Conservation (phyloP, 202 grass and related monocot species). For the Brachypodium distachyon region DNA sequence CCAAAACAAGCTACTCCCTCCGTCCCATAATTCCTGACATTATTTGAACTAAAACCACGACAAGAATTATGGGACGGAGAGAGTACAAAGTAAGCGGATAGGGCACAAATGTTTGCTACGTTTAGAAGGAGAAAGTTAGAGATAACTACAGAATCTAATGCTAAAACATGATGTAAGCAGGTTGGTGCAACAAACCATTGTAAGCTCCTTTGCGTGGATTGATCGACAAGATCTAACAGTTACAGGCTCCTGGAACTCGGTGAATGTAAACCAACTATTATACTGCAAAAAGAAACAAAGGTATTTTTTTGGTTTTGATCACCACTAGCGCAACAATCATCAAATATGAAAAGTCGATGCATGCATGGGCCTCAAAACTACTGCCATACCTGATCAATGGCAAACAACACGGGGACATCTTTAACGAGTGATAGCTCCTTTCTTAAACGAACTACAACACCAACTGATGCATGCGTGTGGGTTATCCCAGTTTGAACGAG, state of each 20-base stretch:
- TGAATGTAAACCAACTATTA: slow-evolving; percentile 98
- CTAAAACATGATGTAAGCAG: not conserved
- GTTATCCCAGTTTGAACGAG: slow-evolving; percentile 98
- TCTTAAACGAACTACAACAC: slow-evolving; percentile 74
- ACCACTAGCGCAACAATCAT: not conserved
- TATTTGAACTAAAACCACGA: too few species aligned
- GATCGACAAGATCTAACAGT: slow-evolving; percentile 57
- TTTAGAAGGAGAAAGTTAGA: not conserved
- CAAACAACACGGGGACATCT: slow-evolving; percentile 84
- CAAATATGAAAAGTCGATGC: not conserved
- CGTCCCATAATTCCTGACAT: too few species aligned
- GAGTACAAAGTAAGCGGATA: not conserved
- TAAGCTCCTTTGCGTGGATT: slow-evolving; percentile 86
- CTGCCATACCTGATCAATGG: slow-evolving; percentile 78
- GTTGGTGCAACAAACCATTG: slow-evolving; percentile 46
- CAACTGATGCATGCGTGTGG: slow-evolving; percentile 67
- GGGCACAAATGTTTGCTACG: not conserved
- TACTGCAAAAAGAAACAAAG: slow-evolving; percentile 53
- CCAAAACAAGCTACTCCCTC: not conserved
- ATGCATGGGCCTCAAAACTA: slow-evolving; percentile 7
- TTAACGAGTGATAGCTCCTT: slow-evolving; percentile 80
- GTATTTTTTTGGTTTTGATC: not conserved
- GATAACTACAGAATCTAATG: not conserved
- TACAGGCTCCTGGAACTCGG: slow-evolving; percentile 76
- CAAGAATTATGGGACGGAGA: too few species aligned